A percentile compares a stretch with the other conserved stretches of the same genome.
phyloP scores from a whole-genome alignment of 176 grass and related monocot species.

The Hyparrhenia diplandra region DNA sequence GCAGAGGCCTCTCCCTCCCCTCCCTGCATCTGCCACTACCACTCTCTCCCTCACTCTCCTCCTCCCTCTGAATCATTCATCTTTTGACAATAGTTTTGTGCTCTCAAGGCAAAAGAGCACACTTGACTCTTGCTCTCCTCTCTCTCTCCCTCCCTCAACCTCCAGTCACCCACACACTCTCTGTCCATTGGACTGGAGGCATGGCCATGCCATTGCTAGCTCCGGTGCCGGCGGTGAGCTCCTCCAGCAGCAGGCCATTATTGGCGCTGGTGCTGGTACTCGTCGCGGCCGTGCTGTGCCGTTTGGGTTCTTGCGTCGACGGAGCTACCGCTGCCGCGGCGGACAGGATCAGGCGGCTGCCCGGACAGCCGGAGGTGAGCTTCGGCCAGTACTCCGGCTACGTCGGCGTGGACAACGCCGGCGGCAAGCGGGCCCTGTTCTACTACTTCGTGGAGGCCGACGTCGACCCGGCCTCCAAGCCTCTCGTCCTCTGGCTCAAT shows the following conservation, averaged over 20 bases:
- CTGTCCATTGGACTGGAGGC: conserved; percentile 1
- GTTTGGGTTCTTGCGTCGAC: conserved; percentile 24
- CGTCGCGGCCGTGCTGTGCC: conserved; percentile 16
- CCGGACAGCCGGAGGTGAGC: conserved; percentile 78
- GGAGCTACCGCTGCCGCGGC: neutral
- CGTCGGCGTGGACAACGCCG: conserved; percentile 58
- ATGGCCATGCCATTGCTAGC: conserved; percentile 6
- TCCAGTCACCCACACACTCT: neutral
- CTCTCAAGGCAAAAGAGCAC: conserved; percentile 59
- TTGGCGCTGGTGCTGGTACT: conserved; percentile 5
- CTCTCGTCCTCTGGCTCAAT: conserved; percentile 96
- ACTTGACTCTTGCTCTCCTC: conserved; percentile 38
- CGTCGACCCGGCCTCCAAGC: conserved; percentile 64
- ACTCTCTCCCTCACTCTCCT: conserved; percentile 21
- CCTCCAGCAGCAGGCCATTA: conserved; percentile 1
- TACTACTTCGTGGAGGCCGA: conserved; percentile 98
- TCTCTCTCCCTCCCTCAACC: neutral
- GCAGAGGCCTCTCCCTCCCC: neutral
- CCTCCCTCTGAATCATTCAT: conserved; percentile 38
- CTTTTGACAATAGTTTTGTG: conserved; percentile 36
- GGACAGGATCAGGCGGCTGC: conserved; percentile 69
- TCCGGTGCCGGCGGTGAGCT: conserved; percentile 6
- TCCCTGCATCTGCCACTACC: conserved; percentile 30
- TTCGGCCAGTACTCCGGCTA: conserved; percentile 92
- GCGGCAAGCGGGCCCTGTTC: conserved; percentile 70